Conservation (phyloP, 768 basidiomycete species). For the Hemileccinum rubropunctum region DNA sequence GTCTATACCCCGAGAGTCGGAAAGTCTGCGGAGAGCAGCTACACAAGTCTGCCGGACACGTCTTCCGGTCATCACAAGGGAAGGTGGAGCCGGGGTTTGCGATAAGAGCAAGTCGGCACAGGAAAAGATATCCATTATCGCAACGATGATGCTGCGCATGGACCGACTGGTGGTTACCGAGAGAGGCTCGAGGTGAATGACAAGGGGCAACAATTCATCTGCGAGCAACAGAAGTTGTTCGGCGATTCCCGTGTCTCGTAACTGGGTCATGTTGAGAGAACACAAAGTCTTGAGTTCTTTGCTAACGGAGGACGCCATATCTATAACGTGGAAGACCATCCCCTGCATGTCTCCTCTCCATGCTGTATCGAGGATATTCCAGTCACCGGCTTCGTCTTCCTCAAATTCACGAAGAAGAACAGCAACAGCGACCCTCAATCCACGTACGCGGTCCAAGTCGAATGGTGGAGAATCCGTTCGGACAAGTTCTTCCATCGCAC, state of each 20-base stretch:
- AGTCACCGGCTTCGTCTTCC: conserved; percentile 51
- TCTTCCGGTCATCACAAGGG: conserved; percentile 26
- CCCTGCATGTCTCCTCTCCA: conserved; percentile 63
- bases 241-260: conserved; percentile 40
- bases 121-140: conserved; percentile 53
- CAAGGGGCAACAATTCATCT: conserved; percentile 51
- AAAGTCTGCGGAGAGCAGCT: conserved; percentile 43
- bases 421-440: conserved; percentile 61
- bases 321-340: conserved; percentile 53
- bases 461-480: conserved; percentile 29
- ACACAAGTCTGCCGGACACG: conserved; percentile 51
- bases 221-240: conserved; percentile 55
- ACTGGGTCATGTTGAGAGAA: conserved; percentile 35
- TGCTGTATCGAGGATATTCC: conserved; percentile 51
- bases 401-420: conserved; percentile 52
- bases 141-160: conserved; percentile 41
- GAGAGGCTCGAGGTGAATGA: conserved; percentile 42
- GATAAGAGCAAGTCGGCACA: conserved; percentile 48
- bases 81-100: conserved; percentile 34
- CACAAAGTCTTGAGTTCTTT: conserved; percentile 57
- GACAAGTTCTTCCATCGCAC: conserved; percentile 61
- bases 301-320: conserved; percentile 46
- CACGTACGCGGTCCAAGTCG: conserved; percentile 50
- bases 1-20: conserved; percentile 28
- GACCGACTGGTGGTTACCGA: conserved; percentile 53